Percentiles rank a stretch among this genome's conserved stretches.
phyloP scores from a whole-genome alignment of 1,284 basidiomycete genomes.

The Naganishia albida region DNA sequence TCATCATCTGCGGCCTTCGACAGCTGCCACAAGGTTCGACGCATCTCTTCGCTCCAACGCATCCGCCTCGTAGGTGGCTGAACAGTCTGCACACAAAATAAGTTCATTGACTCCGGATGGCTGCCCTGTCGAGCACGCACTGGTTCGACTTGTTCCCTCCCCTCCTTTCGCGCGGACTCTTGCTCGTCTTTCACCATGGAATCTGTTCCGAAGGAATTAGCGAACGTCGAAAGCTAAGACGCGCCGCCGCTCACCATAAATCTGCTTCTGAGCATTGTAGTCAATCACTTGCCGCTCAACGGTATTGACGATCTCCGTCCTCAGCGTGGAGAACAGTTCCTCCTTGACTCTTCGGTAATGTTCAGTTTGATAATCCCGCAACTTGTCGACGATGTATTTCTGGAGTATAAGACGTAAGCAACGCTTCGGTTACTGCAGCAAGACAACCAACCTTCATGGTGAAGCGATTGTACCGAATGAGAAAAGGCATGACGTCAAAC shows the following conservation, averaged over 20 bases:
- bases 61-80: constrained; percentile 39
- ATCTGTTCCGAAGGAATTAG: constrained; percentile 3
- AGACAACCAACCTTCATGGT: constrained; percentile 42
- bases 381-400: constrained; percentile 34
- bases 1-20: constrained; percentile 33
- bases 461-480: constrained; percentile 50
- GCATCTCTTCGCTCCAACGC: constrained; percentile 43
- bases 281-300: constrained; percentile 24
- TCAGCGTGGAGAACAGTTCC: constrained; percentile 32
- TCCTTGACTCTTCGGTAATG: constrained; percentile 29
- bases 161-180: constrained; percentile 29
- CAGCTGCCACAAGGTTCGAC: constrained; percentile 46
- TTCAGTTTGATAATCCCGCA: constrained; percentile 37
- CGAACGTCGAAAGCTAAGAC: not conserved
- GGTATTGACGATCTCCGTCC: constrained; percentile 31
- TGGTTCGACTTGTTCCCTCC: constrained; percentile 28
- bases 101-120: not conserved
- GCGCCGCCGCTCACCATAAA: constrained; percentile 12
- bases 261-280: constrained; percentile 8
- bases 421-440: not conserved
- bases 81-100: constrained; percentile 26
- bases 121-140: not conserved
- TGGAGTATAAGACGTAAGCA: not conserved
- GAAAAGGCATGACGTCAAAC: constrained; percentile 41
- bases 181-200: constrained; percentile 3